These are phyloP conservation scores for Sporothrix humicola DNA, from an alignment of 2,329 filamentous ascomycete species.

Conservation along the genomic window DNA sequence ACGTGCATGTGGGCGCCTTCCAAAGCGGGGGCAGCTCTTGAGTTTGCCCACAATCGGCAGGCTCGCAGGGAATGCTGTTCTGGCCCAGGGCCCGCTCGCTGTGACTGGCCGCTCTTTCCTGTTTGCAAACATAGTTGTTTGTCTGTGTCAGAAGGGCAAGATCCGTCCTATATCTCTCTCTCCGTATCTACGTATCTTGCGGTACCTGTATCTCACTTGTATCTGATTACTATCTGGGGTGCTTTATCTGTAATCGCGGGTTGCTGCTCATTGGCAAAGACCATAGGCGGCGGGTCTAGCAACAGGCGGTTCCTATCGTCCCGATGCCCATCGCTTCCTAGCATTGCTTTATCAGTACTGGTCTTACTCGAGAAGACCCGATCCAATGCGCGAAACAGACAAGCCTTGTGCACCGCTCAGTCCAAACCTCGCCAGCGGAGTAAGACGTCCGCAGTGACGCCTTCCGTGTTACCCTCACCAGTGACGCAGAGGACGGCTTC, in stretches of 20 bases:
- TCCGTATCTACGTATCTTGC: not conserved
- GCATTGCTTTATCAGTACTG: slow-evolving; percentile 14
- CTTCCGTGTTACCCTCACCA: not conserved
- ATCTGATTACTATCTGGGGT: slow-evolving; percentile 2
- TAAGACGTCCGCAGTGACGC: slow-evolving; percentile 1
- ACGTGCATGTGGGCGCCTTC: slow-evolving; percentile 26
- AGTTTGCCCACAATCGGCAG: slow-evolving; percentile 28
- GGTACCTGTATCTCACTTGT: not conserved
- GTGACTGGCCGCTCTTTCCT: slow-evolving; percentile 23
- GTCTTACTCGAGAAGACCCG: not conserved
- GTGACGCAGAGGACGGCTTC: not conserved
- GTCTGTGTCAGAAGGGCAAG: not conserved
- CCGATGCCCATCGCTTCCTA: not conserved
- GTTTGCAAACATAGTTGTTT: slow-evolving; percentile 18
- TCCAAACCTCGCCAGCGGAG: not conserved
- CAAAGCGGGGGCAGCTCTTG: slow-evolving; percentile 28
- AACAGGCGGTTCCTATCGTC: slow-evolving; percentile 5
- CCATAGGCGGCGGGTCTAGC: not conserved
- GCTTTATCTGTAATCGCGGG: slow-evolving; percentile 21
- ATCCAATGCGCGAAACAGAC: not conserved
- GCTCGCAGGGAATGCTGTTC: slow-evolving; percentile 8
- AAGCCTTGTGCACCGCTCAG: not conserved
- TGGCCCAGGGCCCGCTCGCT: slow-evolving; percentile 8
- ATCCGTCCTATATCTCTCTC: not conserved
- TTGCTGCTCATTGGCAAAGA: not conserved